Conservation (phyloP, 2,329 filamentous ascomycete species). For the Elsinoe perseae region DNA sequence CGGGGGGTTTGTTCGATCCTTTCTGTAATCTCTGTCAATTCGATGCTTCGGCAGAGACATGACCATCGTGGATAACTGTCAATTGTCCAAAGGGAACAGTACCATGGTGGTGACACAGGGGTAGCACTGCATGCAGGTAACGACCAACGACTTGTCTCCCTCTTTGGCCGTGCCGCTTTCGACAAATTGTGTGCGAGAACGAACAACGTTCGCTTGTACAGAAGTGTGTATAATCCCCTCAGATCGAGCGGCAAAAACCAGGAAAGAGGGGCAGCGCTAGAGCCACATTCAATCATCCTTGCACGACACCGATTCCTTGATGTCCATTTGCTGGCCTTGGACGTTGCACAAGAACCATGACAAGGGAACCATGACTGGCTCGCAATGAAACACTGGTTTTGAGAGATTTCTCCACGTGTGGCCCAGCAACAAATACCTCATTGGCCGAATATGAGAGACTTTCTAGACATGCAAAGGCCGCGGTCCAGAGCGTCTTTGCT, state of each 20-base stretch:
- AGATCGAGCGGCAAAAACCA: neutral
- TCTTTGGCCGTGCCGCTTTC: neutral
- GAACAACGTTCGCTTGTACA: constrained; percentile 6
- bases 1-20: neutral
- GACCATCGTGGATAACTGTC: too few species aligned
- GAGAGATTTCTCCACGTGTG: constrained; percentile 3
- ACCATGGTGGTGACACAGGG: constrained; percentile 10
- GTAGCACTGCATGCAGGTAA: neutral
- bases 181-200: constrained; percentile 3
- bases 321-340: neutral
- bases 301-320: constrained; percentile 2
- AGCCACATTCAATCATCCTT: neutral
- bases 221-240: neutral
- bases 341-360: neutral
- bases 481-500: neutral
- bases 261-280: constrained; percentile 6
- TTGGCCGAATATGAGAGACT: neutral
- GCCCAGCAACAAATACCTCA: neutral
- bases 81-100: too few species aligned
- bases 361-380: constrained; percentile 5
- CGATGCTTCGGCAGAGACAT: neutral
- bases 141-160: neutral
- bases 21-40: neutral
- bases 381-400: constrained; percentile 4
- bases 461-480: neutral